phyloP scores from a whole-genome alignment of 768 basidiomycete species.

The Xerocomellus intermedius region DNA sequence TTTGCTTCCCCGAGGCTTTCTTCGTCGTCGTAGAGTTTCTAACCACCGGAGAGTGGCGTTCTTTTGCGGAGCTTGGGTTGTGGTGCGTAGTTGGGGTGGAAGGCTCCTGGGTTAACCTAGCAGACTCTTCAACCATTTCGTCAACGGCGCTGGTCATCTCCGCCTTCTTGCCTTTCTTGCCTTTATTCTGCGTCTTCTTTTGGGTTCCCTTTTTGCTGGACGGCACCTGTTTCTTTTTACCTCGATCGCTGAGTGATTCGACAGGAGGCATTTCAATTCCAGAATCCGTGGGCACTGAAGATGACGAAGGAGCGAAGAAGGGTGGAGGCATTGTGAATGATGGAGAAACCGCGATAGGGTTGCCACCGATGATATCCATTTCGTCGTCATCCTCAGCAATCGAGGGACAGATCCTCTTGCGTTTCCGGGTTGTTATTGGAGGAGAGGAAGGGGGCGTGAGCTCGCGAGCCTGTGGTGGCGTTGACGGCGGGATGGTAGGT shows the following conservation, averaged over 20 bases:
- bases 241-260: not conserved
- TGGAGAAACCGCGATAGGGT: not conserved
- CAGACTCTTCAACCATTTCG: conserved; percentile 5
- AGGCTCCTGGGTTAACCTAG: conserved; percentile 1
- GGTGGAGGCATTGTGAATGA: conserved; percentile 36
- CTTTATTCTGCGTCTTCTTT: conserved; percentile 18
- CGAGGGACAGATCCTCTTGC: conserved; percentile 21
- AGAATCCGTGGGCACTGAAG: conserved; percentile 28
- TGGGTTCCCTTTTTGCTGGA: conserved; percentile 25
- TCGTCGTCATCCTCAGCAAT: conserved; percentile 13
- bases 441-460: conserved; percentile 28
- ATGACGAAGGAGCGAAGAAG: conserved; percentile 49
- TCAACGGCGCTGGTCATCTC: conserved; percentile 10
- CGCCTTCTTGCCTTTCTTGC: conserved; percentile 31
- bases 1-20: conserved; percentile 18
- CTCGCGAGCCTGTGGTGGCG: conserved; percentile 23
- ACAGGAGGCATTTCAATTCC: conserved; percentile 28
- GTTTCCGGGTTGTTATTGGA: conserved; percentile 20
- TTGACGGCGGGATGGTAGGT: conserved; percentile 26
- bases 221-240: conserved; percentile 11
- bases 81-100: not conserved
- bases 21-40: conserved; percentile 12
- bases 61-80: not conserved
- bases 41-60: not conserved
- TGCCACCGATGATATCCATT: conserved; percentile 10